phyloP scores from a whole-genome alignment of 805 yeast genomes.

The Ogataea polymorpha region DNA sequence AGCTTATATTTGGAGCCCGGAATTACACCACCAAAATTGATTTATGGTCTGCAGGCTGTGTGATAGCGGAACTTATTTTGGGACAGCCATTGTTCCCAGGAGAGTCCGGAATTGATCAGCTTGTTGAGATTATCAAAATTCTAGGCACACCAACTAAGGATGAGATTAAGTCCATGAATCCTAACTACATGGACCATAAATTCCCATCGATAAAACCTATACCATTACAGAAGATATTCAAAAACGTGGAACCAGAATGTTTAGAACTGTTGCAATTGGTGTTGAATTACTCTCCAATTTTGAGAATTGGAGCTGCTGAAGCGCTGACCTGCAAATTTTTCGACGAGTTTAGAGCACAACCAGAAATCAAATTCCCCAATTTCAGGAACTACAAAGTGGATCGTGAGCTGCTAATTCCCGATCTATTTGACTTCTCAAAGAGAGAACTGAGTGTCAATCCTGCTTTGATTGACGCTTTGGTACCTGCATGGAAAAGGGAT shows the following conservation, averaged over 20 bases:
- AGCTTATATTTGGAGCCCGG: slow-evolving; percentile 93
- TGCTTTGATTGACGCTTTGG: slow-evolving; percentile 35
- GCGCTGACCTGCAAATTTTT: slow-evolving; percentile 53
- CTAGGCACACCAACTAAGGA: slow-evolving; percentile 93
- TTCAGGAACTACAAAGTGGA: slow-evolving; percentile 43
- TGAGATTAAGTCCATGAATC: slow-evolving; percentile 92
- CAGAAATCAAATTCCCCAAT: slow-evolving; percentile 28
- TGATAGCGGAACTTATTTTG: slow-evolving; percentile 91
- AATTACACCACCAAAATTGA: slow-evolving; percentile 96
- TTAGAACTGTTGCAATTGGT: slow-evolving; percentile 54
- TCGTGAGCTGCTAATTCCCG: slow-evolving; percentile 37
- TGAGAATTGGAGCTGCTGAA: slow-evolving; percentile 57
- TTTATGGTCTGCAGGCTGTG: slow-evolving; percentile 97
- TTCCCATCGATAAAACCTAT: slow-evolving; percentile 84
- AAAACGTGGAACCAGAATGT: slow-evolving; percentile 50
- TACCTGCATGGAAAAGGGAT: slow-evolving; percentile 39
- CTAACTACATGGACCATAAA: slow-evolving; percentile 94
- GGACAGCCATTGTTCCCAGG: slow-evolving; percentile 99
- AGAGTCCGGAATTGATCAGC: slow-evolving; percentile 94
- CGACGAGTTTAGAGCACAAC: slow-evolving; percentile 44
- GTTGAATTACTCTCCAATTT: slow-evolving; percentile 66
- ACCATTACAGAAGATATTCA: slow-evolving; percentile 65
- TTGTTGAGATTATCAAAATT: slow-evolving; percentile 93
- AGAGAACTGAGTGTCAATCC: slow-evolving; percentile 50
- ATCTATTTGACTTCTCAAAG: slow-evolving; percentile 48